Percentiles rank a stretch among this genome's conserved stretches.
Evolutionary conservation across 148 eudicot genomes (phyloP).

Genomic region (Gaultheria prostrata): DNA sequence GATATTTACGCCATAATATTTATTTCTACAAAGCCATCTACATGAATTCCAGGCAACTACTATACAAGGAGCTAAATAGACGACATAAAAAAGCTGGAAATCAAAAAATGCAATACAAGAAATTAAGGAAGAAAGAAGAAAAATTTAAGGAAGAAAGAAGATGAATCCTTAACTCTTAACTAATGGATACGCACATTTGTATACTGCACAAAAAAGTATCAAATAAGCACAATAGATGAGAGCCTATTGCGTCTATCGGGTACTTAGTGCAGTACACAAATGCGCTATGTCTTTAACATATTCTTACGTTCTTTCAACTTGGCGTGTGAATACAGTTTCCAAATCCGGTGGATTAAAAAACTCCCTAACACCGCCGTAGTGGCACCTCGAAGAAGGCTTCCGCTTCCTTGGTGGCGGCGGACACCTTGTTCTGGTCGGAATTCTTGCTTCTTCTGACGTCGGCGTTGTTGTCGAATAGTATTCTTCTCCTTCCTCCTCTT

Average conservation of each 20-base stretch:
- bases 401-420: constrained; percentile 68
- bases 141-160: not conserved
- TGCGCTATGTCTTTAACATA: not conserved
- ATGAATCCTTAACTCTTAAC: not conserved
- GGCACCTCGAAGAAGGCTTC: constrained; percentile 27
- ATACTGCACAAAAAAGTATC: not conserved
- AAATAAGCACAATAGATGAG: not conserved
- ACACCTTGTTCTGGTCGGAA: constrained; percentile 39
- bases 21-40: not conserved
- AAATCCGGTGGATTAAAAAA: constrained; percentile 44
- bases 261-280: not conserved
- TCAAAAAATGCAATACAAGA: not conserved
- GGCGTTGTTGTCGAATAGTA: constrained; percentile 39
- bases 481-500: constrained; percentile 15
- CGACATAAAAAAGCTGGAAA: not conserved
- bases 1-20: not conserved
- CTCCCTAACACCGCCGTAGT: constrained; percentile 21
- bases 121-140: not conserved
- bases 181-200: not conserved
- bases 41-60: not conserved
- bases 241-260: not conserved
- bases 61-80: not conserved
- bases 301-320: constrained; percentile 9
- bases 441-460: constrained; percentile 43
- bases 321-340: constrained; percentile 32